Base-by-base conservation (phyloP, 371 early-diverging fungal genomes). In the Circinella umbellata region DNA sequence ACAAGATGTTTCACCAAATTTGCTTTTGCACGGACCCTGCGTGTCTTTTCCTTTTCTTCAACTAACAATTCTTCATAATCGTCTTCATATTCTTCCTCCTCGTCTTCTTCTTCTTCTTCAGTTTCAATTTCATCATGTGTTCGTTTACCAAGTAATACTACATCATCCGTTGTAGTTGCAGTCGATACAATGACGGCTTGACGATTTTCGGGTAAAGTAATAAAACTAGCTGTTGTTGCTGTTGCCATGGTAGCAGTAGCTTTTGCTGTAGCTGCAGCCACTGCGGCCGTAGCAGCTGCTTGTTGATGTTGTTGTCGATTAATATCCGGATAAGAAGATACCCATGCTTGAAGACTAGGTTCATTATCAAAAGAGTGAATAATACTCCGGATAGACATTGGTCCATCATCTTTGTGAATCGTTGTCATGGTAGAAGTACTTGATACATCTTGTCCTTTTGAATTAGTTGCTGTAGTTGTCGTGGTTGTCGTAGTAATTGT, bases 361-460 rank as follows among this genome's bases (percentile, higher is more conserved):
- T 64, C 65, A 14, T 47, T 38, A 15, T 64, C 65, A 10, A 64
- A 48, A 27, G 65, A 64, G 34, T 64, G 65, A 4, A 53, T 64
- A 11, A 83, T 80, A 62, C 77, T 79, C 14, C 78, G 74, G 36
- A 83, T 80, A 2, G 83, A 78, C 83, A 83, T 83, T 17, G 83
- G 79, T 34, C 63, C 38, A 78, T 78, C 76, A 20, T 49, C 47
- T 11, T 65, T 60, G 17, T 66, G 60, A 35, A 64, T 64, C 10
- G 65, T 64, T 3, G 65, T 64, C 65, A 64, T 64, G 4, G 49
- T 64, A 17, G 65, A 64, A 27, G 51, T 53, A 49, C 65, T 64
- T 10, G 65, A 48, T 17, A 64, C 65, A 53, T 49, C 48, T n/a
- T 48, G 38, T n/a, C 53, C 48, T n/a, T 48, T 38, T 27, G 53